Conservation (phyloP, 2,329 filamentous ascomycete species). For the Blastomyces emzantsi region DNA sequence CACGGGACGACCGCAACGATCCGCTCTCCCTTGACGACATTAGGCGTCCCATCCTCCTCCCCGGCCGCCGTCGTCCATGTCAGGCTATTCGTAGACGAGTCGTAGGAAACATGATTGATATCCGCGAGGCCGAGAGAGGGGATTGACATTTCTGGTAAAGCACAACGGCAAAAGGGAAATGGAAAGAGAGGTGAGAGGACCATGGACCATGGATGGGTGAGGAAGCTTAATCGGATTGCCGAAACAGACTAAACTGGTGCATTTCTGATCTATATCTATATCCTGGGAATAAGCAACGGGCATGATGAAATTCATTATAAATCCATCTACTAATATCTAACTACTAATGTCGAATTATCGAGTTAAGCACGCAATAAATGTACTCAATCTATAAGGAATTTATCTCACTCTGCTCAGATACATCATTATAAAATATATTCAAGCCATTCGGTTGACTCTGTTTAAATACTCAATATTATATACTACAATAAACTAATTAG, state of each 20-base stretch:
- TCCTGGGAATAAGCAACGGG: too few species aligned
- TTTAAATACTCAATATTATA: not conserved
- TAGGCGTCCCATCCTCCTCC: too few species aligned
- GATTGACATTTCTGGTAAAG: not conserved
- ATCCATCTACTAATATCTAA: too few species aligned
- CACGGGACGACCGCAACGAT: not conserved
- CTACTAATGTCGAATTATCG: too few species aligned
- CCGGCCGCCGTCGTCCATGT: not conserved
- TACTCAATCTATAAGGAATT: too few species aligned
- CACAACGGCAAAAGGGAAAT: not conserved
- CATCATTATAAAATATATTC: not conserved
- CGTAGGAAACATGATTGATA: not conserved
- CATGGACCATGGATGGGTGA: too few species aligned
- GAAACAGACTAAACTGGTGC: too few species aligned
- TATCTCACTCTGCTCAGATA: not conserved
- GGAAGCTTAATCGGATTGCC: not conserved
- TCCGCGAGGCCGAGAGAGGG: not conserved
- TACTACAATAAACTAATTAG: not conserved
- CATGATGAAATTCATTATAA: too few species aligned
- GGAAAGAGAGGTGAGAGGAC: not conserved
- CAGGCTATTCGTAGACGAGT: not conserved
- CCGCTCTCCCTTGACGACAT: not conserved
- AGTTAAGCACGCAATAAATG: too few species aligned
- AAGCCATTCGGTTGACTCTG: not conserved
- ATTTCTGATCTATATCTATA: too few species aligned